Evolutionary conservation across 805 yeast species (phyloP).

Genomic region (Saccharomycopsis oosterbeekiorum): DNA sequence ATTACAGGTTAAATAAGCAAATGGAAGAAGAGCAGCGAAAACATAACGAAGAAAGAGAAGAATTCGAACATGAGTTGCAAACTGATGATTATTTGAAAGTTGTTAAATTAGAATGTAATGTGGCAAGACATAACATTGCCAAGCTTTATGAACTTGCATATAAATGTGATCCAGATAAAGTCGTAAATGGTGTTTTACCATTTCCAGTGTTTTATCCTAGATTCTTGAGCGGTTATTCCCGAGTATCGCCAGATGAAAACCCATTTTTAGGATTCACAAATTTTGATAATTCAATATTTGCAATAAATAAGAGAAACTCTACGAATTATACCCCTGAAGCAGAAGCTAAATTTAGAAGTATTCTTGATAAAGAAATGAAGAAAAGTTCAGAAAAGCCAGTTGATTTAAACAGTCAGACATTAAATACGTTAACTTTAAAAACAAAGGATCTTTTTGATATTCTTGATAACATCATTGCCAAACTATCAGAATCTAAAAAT

Average conservation of each 20-base stretch:
- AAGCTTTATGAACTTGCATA: neutral
- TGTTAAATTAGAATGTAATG: neutral
- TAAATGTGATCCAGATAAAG: neutral
- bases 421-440: constrained; percentile 28
- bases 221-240: neutral
- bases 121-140: neutral
- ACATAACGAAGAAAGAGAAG: neutral
- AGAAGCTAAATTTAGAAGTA: neutral
- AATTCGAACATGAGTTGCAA: neutral
- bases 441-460: constrained; percentile 31
- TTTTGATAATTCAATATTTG: neutral
- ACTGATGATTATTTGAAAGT: neutral
- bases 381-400: constrained; percentile 1
- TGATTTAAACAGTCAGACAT: constrained; percentile 41
- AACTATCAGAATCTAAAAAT: constrained; percentile 32
- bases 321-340: neutral
- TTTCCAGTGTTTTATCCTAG: constrained; percentile 1
- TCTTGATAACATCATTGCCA: constrained; percentile 33
- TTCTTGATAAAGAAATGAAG: neutral
- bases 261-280: neutral
- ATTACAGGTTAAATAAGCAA: neutral
- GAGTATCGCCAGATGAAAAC: neutral
- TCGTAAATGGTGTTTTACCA: neutral
- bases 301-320: neutral
- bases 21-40: neutral